phyloP scores from a whole-genome alignment of 2,329 filamentous ascomycete genomes.

The Beauveria sp. region DNA sequence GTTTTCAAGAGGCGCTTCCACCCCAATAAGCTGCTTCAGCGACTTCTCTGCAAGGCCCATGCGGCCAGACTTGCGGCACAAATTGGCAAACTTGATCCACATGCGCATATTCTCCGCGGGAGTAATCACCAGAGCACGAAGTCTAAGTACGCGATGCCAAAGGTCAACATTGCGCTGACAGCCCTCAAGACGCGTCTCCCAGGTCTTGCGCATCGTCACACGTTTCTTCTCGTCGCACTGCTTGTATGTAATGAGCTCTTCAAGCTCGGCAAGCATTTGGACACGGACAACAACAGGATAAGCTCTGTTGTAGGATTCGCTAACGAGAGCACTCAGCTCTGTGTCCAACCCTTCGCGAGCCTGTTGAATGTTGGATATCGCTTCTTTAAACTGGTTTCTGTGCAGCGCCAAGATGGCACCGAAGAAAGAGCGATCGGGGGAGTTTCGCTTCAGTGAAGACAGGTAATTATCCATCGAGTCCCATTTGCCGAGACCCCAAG shows the following conservation, averaged over 20 bases:
- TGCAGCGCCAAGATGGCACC: constrained; percentile 92
- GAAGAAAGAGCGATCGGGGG: constrained; percentile 94
- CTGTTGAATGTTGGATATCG: constrained; percentile 80
- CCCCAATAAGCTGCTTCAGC: constrained; percentile 79
- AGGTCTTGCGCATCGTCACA: constrained; percentile 83
- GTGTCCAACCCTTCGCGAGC: constrained; percentile 91
- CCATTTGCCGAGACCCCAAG: constrained; percentile 95
- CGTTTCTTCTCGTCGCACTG: constrained; percentile 85
- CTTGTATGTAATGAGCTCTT: constrained; percentile 97
- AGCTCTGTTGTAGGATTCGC: constrained; percentile 94
- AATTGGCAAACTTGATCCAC: constrained; percentile 99
- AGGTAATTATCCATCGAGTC: constrained; percentile 98
- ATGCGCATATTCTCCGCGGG: constrained; percentile 94
- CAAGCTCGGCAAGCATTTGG: constrained; percentile 96
- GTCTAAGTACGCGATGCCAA: constrained; percentile 96
- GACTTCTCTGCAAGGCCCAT: constrained; percentile 95
- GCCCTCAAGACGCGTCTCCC: constrained; percentile 90
- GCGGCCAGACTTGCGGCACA: constrained; percentile 92
- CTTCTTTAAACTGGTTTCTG: constrained; percentile 90
- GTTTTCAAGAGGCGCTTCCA: constrained; percentile 53
- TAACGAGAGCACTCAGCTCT: constrained; percentile 90
- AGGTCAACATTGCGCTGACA: constrained; percentile 97
- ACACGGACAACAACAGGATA: constrained; percentile 98
- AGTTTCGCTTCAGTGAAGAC: constrained; percentile 86
- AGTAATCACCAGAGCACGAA: constrained; percentile 83